Evolutionary conservation across 805 yeast species (phyloP).

Genomic region (Clavispora vitiphila): DNA sequence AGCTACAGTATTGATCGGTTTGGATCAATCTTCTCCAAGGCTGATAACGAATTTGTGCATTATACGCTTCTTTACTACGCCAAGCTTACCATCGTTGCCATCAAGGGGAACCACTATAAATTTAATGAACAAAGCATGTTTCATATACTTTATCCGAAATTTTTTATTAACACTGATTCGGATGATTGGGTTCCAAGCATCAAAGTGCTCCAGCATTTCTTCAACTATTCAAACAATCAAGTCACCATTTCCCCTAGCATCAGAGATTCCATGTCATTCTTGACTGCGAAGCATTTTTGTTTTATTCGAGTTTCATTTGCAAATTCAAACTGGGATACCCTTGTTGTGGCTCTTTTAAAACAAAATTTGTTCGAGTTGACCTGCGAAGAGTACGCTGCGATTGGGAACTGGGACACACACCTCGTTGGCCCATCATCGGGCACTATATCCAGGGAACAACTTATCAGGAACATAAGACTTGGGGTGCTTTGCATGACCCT

Average conservation of each 20-base stretch:
- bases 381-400: conserved; percentile 17
- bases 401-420: conserved; percentile 10
- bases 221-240: conserved; percentile 7
- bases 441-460: conserved; percentile 5
- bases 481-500: conserved; percentile 13
- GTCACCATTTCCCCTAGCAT: conserved; percentile 18
- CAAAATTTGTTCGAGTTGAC: conserved; percentile 27
- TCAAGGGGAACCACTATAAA: conserved; percentile 34
- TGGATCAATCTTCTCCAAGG: conserved; percentile 19
- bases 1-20: neutral
- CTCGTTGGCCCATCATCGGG: conserved; percentile 5
- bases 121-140: conserved; percentile 39
- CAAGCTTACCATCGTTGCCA: conserved; percentile 35
- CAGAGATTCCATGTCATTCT: conserved; percentile 12
- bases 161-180: conserved; percentile 37
- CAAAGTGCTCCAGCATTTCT: conserved; percentile 15
- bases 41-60: conserved; percentile 31
- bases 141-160: conserved; percentile 41
- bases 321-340: conserved; percentile 24
- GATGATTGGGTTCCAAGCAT: conserved; percentile 35
- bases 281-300: conserved; percentile 19
- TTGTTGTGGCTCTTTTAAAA: conserved; percentile 27
- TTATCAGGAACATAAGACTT: conserved; percentile 10
- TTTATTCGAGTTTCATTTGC: conserved; percentile 22
- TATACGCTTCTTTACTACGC: conserved; percentile 30